Evolutionary conservation across 2,329 filamentous ascomycete species (phyloP).

Genomic region (Epichloe scottii): DNA sequence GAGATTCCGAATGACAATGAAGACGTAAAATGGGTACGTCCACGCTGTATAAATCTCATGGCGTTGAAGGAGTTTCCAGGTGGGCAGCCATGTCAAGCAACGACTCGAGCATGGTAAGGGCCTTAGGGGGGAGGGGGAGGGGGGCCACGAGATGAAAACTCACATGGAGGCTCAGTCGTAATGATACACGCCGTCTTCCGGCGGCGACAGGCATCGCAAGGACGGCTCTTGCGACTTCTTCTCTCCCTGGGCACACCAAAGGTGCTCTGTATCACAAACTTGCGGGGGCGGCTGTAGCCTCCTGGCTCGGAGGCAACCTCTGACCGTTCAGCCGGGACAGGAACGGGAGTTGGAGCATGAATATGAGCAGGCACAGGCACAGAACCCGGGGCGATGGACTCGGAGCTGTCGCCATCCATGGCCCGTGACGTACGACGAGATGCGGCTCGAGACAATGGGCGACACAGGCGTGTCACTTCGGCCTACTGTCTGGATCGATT

Average conservation of each 20-base stretch:
- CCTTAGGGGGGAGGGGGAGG: neutral
- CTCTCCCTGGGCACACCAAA: conserved; percentile 27
- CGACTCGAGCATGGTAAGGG: neutral
- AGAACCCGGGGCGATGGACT: conserved; percentile 1
- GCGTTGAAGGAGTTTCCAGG: neutral
- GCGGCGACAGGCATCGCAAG: conserved; percentile 31
- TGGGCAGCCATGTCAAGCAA: neutral
- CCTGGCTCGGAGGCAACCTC: conserved; percentile 2
- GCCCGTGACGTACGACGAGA: conserved; percentile 4
- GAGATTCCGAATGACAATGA: neutral
- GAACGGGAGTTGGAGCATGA: neutral
- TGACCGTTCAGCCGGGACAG: neutral
- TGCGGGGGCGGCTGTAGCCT: conserved; percentile 15
- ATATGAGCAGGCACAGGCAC: neutral
- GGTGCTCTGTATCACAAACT: conserved; percentile 29
- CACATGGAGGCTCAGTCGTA: conserved; percentile 30
- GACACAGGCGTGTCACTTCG: conserved; percentile 6
- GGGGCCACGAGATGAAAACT: conserved; percentile 8
- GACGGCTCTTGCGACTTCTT: conserved; percentile 32
- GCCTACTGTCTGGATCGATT: conserved; percentile 6
- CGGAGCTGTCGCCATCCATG: conserved; percentile 6
- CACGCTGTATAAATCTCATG: neutral
- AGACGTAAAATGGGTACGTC: neutral
- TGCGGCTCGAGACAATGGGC: conserved; percentile 5
- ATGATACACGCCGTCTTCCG: conserved; percentile 37